These are phyloP conservation scores for Fusarium sp. DNA, from an alignment of 2,329 filamentous ascomycete species.

Conservation along the genomic window DNA sequence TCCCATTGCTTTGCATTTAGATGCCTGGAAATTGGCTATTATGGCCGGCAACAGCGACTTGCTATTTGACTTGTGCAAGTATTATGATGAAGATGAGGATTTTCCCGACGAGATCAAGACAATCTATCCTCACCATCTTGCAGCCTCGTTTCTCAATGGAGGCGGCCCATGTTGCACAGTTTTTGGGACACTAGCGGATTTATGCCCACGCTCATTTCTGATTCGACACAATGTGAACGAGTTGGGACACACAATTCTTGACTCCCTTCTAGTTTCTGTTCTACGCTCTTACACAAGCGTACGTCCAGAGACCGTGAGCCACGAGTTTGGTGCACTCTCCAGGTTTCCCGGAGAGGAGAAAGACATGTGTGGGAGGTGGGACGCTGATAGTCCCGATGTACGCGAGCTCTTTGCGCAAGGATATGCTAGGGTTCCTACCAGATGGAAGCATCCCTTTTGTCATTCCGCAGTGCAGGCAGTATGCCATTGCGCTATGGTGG, in stretches of 20 bases:
- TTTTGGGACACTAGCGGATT: not conserved
- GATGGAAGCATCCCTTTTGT: constrained; percentile 29
- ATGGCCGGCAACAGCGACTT: constrained; percentile 5
- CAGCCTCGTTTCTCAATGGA: constrained; percentile 13
- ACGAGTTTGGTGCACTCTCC: not conserved
- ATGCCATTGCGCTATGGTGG: not conserved
- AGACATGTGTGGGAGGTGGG: constrained; percentile 31
- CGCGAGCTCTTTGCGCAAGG: constrained; percentile 2
- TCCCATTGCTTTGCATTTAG: not conserved
- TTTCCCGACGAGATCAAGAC: too few relatives aligned
- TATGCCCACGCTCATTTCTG: not conserved
- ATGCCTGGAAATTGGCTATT: constrained; percentile 24
- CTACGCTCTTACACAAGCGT: constrained; percentile 16
- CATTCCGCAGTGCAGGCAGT: constrained; percentile 18
- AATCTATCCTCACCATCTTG: constrained; percentile 14
- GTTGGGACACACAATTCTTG: constrained; percentile 15
- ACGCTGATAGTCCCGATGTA: not conserved
- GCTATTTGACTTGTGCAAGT: not conserved
- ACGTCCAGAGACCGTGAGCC: not conserved
- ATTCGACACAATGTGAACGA: not conserved
- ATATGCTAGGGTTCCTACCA: constrained; percentile 1
- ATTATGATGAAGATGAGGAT: rapidly evolving
- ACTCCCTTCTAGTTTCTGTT: not conserved
- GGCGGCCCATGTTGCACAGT: not conserved
- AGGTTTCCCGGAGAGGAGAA: constrained; percentile 26